Conservation (phyloP, 352 stramenopile genomes). For the Phytophthora hybrid region DNA sequence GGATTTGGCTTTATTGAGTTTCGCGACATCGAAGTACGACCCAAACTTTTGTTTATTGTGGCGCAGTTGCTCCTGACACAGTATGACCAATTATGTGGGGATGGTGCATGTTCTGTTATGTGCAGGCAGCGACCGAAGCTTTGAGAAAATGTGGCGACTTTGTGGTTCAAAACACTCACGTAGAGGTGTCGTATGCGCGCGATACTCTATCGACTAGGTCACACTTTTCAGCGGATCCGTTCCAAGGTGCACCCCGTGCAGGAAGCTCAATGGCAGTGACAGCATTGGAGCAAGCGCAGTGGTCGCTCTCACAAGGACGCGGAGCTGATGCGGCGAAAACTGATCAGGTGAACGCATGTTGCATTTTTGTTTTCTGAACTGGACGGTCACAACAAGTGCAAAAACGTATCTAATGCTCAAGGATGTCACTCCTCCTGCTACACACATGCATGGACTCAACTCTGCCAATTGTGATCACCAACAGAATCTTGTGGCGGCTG, state of each 20-base stretch:
- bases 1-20: conserved; percentile 89
- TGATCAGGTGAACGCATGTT: conserved; percentile 55
- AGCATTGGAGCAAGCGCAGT: conserved; percentile 84
- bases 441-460: conserved; percentile 17
- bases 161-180: conserved; percentile 43
- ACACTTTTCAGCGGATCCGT: conserved; percentile 16
- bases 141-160: conserved; percentile 44
- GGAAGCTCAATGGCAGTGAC: conserved; percentile 64
- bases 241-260: conserved; percentile 17
- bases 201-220: conserved; percentile 45
- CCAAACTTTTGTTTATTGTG: neutral
- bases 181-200: conserved; percentile 71
- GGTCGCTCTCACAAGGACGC: conserved; percentile 73
- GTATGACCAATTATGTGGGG: neutral
- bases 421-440: conserved; percentile 32
- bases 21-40: conserved; percentile 62
- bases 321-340: conserved; percentile 38
- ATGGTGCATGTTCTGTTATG: conserved; percentile 1
- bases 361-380: conserved; percentile 48
- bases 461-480: conserved; percentile 22
- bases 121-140: conserved; percentile 45
- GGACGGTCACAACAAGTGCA: conserved; percentile 26
- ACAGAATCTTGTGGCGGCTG: conserved; percentile 49
- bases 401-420: conserved; percentile 47
- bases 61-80: conserved; percentile 7